Percentiles rank a stretch among this genome's conserved stretches.
These are phyloP conservation scores for Wickerhamomyces sp. DNA, from an alignment of 1,139 yeast genomes.

Conservation along the genomic window DNA sequence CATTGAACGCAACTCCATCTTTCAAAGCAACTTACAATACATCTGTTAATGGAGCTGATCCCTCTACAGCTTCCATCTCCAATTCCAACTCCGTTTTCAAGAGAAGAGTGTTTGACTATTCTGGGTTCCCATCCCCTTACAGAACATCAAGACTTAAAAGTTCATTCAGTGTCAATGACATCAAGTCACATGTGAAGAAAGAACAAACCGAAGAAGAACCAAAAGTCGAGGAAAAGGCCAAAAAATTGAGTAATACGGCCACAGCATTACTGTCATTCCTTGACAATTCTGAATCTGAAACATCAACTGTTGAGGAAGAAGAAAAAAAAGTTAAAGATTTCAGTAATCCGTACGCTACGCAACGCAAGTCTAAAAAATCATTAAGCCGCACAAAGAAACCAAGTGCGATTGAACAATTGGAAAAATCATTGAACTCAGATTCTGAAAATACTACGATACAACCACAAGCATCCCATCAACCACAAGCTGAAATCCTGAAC, in stretches of 20 bases:
- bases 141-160: conserved; percentile 39
- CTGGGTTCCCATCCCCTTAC: conserved; percentile 63
- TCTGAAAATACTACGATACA: conserved; percentile 1
- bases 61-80: conserved; percentile 15
- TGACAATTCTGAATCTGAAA: conserved; percentile 34
- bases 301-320: conserved; percentile 27
- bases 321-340: conserved; percentile 29
- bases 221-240: conserved; percentile 9
- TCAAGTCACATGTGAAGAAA: conserved; percentile 4
- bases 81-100: conserved; percentile 22
- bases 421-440: conserved; percentile 11
- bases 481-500: conserved; percentile 7
- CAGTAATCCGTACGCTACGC: conserved; percentile 48
- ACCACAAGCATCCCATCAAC: conserved; percentile 5
- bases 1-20: conserved; percentile 24
- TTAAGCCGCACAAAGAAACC: conserved; percentile 6
- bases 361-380: conserved; percentile 19
- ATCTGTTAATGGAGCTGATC: conserved; percentile 12
- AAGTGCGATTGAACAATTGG: conserved; percentile 17
- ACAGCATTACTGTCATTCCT: conserved; percentile 57
- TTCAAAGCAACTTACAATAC: conserved; percentile 29
- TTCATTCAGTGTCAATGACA: conserved; percentile 27
- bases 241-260: conserved; percentile 58
- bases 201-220: conserved; percentile 6
- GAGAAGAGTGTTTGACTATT: conserved; percentile 49